Conservation (phyloP, 768 basidiomycete genomes). For the Clathrus columnatus region DNA sequence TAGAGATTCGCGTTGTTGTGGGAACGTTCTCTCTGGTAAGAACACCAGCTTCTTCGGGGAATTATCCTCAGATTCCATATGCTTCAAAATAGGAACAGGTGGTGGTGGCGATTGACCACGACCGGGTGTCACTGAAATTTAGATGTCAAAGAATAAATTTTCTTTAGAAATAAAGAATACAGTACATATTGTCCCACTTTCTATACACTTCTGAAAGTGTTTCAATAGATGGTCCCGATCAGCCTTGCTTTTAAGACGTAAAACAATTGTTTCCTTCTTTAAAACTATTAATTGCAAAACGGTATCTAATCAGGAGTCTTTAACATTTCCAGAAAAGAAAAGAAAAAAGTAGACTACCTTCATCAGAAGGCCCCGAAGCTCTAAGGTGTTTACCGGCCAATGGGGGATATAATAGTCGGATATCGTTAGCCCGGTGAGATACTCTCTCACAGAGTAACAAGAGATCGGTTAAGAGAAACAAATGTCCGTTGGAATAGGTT, state of each 20-base stretch:
- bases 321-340: background rate
- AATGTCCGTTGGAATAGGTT: conserved; percentile 65
- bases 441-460: conserved; percentile 77
- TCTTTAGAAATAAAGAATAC: conserved; percentile 11
- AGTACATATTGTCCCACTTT: conserved; percentile 69
- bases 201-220: conserved; percentile 78
- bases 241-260: conserved; percentile 52
- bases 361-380: conserved; percentile 50
- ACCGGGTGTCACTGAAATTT: conserved; percentile 39
- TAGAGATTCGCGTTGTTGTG: conserved; percentile 18
- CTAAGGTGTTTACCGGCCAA: conserved; percentile 88
- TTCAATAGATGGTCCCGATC: conserved; percentile 53
- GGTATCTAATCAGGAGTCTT: conserved; percentile 41
- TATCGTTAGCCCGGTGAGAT: conserved; percentile 54
- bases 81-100: conserved; percentile 41
- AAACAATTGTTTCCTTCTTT: conserved; percentile 72
- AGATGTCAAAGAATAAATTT: conserved; percentile 5
- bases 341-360: conserved; percentile 36
- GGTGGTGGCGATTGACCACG: conserved; percentile 56
- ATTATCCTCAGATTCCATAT: background rate
- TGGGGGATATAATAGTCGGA: conserved; percentile 93
- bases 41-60: background rate
- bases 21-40: background rate
- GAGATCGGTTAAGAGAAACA: conserved; percentile 88
- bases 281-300: conserved; percentile 73